Evolutionary conservation across 805 yeast genomes (phyloP).

Genomic region (Spathaspora gorwiae): DNA sequence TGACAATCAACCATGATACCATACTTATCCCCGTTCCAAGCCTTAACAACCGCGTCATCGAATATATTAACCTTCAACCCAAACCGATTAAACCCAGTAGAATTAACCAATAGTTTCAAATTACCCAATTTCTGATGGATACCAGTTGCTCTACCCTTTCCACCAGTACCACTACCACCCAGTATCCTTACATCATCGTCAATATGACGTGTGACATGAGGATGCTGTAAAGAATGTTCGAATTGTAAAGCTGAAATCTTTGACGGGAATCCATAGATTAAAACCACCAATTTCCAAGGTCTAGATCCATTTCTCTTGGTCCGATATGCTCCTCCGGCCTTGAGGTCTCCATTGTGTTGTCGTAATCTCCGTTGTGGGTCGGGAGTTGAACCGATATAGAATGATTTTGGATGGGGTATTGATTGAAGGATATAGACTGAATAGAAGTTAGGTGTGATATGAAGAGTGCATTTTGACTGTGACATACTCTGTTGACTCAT

Average conservation of each 20-base stretch:
- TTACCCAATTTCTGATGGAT: constrained; percentile 44
- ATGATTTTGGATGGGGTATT: constrained; percentile 49
- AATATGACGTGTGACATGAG: constrained; percentile 61
- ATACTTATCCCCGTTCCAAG: constrained; percentile 34
- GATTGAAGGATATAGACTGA: constrained; percentile 71
- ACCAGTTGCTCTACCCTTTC: background rate
- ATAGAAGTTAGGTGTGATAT: constrained; percentile 39
- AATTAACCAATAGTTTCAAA: constrained; percentile 38
- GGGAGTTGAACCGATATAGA: constrained; percentile 81
- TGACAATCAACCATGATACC: constrained; percentile 10
- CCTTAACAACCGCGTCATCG: constrained; percentile 19
- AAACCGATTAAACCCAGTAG: constrained; percentile 42
- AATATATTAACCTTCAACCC: constrained; percentile 47
- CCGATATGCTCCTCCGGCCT: constrained; percentile 62
- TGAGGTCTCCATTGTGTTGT: constrained; percentile 73
- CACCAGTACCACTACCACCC: constrained; percentile 6
- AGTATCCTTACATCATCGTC: constrained; percentile 30
- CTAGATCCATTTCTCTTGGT: constrained; percentile 55
- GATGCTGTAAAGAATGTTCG: constrained; percentile 84
- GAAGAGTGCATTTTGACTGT: background rate
- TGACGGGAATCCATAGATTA: constrained; percentile 70
- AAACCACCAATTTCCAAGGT: constrained; percentile 69
- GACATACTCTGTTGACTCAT: background rate
- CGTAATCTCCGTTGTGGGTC: constrained; percentile 62
- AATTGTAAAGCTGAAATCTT: constrained; percentile 67